phyloP scores from a whole-genome alignment of 495 filamentous ascomycete genomes.

The Aspergillus homomorphus region DNA sequence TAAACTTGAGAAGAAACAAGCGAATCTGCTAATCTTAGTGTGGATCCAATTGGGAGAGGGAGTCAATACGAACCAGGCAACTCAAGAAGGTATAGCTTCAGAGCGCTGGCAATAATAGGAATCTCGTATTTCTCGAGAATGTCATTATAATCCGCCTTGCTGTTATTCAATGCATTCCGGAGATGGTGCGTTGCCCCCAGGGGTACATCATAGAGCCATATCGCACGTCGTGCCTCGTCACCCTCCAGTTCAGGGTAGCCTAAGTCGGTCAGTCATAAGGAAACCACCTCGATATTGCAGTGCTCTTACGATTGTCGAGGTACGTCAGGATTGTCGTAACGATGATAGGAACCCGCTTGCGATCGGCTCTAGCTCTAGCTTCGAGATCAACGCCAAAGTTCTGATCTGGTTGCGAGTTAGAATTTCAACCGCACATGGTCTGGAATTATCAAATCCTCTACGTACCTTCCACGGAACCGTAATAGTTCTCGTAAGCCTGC shows the following conservation, averaged over 20 bases:
- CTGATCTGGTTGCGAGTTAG: conserved; percentile 61
- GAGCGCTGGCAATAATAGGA: conserved; percentile 84
- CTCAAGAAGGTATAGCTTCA: conserved; percentile 96
- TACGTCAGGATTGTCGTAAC: conserved; percentile 92
- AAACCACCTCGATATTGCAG: neutral
- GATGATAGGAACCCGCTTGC: conserved; percentile 91
- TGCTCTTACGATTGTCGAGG: conserved; percentile 72
- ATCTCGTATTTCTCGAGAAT: conserved; percentile 83
- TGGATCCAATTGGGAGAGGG: neutral
- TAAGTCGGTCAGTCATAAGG: conserved; percentile 23
- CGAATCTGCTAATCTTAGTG: conserved; percentile 60
- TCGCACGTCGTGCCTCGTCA: conserved; percentile 85
- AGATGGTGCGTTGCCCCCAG: conserved; percentile 82
- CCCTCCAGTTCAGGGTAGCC: conserved; percentile 97
- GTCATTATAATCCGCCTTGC: conserved; percentile 74
- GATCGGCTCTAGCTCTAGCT: conserved; percentile 84
- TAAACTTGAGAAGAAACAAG: conserved; percentile 98
- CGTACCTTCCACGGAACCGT: conserved; percentile 85
- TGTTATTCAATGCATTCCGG: conserved; percentile 78
- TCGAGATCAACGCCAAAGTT: conserved; percentile 97
- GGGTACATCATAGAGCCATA: conserved; percentile 93
- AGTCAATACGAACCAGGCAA: conserved; percentile 69
- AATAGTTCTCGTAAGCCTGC: conserved; percentile 97
- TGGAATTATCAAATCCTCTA: neutral
- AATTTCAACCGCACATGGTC: neutral